phyloP scores from a whole-genome alignment of 192 early-diverging fungal species.

The Podila minutissima region DNA sequence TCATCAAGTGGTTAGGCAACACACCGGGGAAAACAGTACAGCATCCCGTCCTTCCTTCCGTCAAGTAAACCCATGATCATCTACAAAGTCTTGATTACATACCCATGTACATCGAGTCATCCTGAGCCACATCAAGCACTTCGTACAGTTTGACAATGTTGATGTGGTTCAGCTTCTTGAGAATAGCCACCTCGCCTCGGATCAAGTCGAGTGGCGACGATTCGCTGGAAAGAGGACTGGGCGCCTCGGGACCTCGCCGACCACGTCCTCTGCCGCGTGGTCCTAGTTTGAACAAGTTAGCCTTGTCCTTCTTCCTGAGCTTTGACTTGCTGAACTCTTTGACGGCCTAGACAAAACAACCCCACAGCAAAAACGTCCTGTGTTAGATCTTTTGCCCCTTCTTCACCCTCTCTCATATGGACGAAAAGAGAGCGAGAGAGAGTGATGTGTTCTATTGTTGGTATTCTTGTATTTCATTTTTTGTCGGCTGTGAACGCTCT shows the following conservation, averaged over 20 bases:
- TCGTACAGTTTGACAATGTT: slow-evolving; percentile 91
- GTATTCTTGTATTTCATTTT: neutral
- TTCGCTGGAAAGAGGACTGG: slow-evolving; percentile 7
- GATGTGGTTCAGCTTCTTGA: slow-evolving; percentile 93
- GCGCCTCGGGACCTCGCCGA: slow-evolving; percentile 58
- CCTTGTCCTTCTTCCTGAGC: slow-evolving; percentile 76
- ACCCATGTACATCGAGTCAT: slow-evolving; percentile 84
- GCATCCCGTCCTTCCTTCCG: neutral
- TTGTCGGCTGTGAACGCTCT: no score
- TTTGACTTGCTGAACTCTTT: slow-evolving; percentile 95
- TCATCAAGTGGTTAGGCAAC: neutral
- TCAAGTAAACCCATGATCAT: neutral
- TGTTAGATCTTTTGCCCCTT: no score
- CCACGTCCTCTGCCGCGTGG: slow-evolving; percentile 67
- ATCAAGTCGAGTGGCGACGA: slow-evolving; percentile 87
- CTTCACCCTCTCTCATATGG: no score
- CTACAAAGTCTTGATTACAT: slow-evolving; percentile 2
- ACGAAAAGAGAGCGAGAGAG: no score
- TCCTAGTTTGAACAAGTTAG: slow-evolving; percentile 58
- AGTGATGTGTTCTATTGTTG: neutral
- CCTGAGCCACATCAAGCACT: slow-evolving; percentile 90
- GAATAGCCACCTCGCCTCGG: slow-evolving; percentile 88
- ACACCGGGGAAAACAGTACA: no score
- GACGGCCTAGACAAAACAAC: slow-evolving; percentile 70
- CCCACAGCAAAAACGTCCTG: neutral